A percentile compares a stretch with the other conserved stretches of the same genome.
phyloP scores from a whole-genome alignment of 257 asterid genomes.

The Penstemon barbatus region DNA sequence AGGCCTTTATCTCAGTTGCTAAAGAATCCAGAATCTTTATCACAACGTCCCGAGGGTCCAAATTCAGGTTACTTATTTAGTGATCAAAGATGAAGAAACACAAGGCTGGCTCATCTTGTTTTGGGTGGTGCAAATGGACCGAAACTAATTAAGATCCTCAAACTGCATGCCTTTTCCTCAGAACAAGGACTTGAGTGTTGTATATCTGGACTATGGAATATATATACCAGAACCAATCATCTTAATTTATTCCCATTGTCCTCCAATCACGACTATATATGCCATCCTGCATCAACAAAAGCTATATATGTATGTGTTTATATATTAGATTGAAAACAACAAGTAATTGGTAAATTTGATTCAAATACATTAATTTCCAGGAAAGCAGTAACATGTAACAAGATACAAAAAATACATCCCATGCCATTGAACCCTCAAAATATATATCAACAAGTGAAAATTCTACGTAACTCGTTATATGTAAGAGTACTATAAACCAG shows the following conservation, averaged over 20 bases:
- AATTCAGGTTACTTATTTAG: constrained; percentile 58
- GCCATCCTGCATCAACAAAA: constrained; percentile 52
- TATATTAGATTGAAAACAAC: background rate
- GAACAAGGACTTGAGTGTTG: constrained; percentile 45
- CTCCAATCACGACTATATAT: constrained; percentile 47
- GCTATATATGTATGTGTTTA: constrained; percentile 34
- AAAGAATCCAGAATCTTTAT: constrained; percentile 34
- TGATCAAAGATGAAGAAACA: constrained; percentile 62
- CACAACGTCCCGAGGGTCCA: constrained; percentile 51
- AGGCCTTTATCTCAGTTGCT: constrained; percentile 54
- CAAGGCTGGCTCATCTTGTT: constrained; percentile 49
- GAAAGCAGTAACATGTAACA: constrained; percentile 58
- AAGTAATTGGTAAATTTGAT: no score
- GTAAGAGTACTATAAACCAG: background rate
- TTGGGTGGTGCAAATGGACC: constrained; percentile 48
- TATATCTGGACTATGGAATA: constrained; percentile 21
- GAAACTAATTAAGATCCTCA: constrained; percentile 24
- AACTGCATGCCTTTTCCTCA: constrained; percentile 68
- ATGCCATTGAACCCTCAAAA: constrained; percentile 55
- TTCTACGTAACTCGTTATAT: constrained; percentile 6
- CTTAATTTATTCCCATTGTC: constrained; percentile 52
- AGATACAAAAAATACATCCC: constrained; percentile 40
- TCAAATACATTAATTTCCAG: constrained; percentile 29
- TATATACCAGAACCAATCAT: constrained; percentile 29
- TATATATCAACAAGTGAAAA: constrained; percentile 45